Conservation (phyloP, 169 alveolate species). For the Cryptosporidium baileyi region DNA sequence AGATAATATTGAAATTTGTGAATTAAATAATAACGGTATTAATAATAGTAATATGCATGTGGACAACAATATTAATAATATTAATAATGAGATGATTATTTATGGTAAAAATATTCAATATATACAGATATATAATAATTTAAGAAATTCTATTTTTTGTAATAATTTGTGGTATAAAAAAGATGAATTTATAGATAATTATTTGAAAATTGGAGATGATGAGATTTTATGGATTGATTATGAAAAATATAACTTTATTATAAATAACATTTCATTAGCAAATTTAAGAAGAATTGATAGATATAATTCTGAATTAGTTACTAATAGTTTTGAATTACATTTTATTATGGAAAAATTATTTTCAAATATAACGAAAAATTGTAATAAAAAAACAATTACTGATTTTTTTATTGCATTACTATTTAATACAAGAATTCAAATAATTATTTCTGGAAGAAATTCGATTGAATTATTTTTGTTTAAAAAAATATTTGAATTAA, state of each 20-base stretch:
- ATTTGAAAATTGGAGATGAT: neutral
- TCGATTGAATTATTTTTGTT: neutral
- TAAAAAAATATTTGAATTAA: constrained; percentile 3
- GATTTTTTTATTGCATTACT: constrained; percentile 7
- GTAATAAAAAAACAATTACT: neutral
- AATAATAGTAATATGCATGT: neutral
- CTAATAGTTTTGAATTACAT: neutral
- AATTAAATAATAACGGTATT: neutral
- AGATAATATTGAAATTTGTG: no score
- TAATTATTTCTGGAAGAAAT: constrained; percentile 6
- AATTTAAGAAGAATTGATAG: constrained; percentile 28
- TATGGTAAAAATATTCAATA: neutral
- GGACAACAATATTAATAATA: neutral
- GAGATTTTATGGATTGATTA: constrained; percentile 15
- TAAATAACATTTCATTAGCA: constrained; percentile 9
- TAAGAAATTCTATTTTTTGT: constrained; percentile 4
- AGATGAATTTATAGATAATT: neutral
- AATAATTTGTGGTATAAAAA: constrained; percentile 40
- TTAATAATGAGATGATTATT: neutral
- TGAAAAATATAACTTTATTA: neutral
- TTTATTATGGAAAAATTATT: constrained; percentile 3
- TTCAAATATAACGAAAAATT: neutral
- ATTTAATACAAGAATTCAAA: constrained; percentile 23
- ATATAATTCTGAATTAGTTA: constrained; percentile 8
- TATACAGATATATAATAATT: neutral